Percentiles rank a stretch among this genome's conserved stretches.
Evolutionary conservation across 805 yeast species (phyloP).

Genomic region (Ogataea neopini): DNA sequence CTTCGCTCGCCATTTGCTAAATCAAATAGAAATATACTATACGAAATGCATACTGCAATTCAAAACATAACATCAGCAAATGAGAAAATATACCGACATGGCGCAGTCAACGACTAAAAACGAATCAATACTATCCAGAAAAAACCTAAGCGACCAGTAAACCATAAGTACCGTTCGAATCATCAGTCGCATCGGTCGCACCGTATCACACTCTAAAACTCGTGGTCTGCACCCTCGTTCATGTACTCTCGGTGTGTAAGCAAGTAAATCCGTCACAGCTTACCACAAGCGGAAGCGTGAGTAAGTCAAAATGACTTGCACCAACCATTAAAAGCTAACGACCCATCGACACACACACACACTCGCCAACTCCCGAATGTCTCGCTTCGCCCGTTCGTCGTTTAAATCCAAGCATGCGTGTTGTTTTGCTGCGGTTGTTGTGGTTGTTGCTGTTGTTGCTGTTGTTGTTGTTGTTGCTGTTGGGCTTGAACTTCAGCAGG

Average conservation of each 20-base stretch:
- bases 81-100: conserved; percentile 1
- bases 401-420: conserved; percentile 34
- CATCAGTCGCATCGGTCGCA: no score
- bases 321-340: no score
- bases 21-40: conserved; percentile 1
- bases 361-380: no score
- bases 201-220: neutral
- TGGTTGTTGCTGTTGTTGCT: neutral
- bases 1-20: no score
- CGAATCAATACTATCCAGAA: neutral
- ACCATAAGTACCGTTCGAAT: no score
- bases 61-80: conserved; percentile 5
- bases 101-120: neutral
- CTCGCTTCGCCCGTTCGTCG: no score
- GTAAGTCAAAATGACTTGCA: no score
- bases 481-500: conserved; percentile 14
- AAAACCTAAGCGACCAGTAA: neutral
- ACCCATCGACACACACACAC: no score
- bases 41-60: neutral
- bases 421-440: conserved; percentile 17
- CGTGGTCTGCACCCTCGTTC: neutral
- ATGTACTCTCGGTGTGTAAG: neutral
- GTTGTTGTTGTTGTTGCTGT: conserved; percentile 14
- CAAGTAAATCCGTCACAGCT: neutral
- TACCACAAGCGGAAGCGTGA: no score